Conservation (phyloP, 148 eudicot species). For the Heliosperma pusillum region DNA sequence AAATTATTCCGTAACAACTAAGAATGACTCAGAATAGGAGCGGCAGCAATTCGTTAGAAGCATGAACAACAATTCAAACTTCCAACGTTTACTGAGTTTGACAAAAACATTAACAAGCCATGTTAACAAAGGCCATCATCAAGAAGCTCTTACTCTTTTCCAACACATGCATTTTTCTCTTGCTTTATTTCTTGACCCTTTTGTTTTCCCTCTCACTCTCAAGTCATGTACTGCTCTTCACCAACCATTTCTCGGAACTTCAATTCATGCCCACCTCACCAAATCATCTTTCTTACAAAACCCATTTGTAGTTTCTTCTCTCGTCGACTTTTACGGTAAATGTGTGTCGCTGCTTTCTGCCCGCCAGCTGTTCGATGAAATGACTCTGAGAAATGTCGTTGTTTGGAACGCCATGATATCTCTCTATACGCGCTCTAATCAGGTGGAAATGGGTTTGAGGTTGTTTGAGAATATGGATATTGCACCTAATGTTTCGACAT, state of each 20-base stretch:
- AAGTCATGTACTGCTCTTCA: conserved; percentile 42
- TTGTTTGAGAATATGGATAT: conserved; percentile 47
- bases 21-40: not conserved
- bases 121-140: conserved; percentile 44
- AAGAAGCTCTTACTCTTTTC: conserved; percentile 44
- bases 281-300: conserved; percentile 35
- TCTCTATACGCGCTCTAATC: conserved; percentile 29
- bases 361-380: conserved; percentile 47
- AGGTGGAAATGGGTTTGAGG: conserved; percentile 28
- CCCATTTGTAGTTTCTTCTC: conserved; percentile 47
- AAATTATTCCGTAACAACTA: no score
- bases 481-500: conserved; percentile 39
- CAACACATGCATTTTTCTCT: conserved; percentile 40
- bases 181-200: conserved; percentile 38
- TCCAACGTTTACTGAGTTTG: conserved; percentile 36
- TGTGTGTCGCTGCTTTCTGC: conserved; percentile 33
- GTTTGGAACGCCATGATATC: conserved; percentile 60
- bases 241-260: conserved; percentile 27
- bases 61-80: conserved; percentile 40
- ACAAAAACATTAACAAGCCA: conserved; percentile 40
- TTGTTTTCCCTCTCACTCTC: conserved; percentile 52
- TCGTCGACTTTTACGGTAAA: conserved; percentile 48
- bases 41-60: not conserved
- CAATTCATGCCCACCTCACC: conserved; percentile 40
- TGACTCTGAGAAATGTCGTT: conserved; percentile 34